Evolutionary conservation across 164 flowering plant species (phyloP), one percentile per base, ranked within the genome.

Genomic region (Echeveria elegans): DNA sequence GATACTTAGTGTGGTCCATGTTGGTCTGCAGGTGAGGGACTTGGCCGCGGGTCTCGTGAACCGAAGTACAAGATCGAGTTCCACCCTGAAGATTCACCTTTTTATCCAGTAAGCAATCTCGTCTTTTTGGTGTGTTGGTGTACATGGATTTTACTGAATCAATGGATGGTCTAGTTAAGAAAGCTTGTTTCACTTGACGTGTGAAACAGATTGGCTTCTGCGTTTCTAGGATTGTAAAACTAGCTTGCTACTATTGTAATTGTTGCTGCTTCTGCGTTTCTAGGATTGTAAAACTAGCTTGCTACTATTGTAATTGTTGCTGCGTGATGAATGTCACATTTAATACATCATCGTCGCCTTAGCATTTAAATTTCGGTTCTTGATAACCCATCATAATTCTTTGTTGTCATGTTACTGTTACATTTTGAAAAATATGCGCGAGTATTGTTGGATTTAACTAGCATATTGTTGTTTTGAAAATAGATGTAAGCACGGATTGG

Each of bases 61-160:
- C 90, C 93, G 18, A 90, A 90, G 59, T 92, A 82, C 78, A 78
- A 72, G 72, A 87, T 92, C 72, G 86, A 86, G 48, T 90, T 84
- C 71, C 93, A 82, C 71, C 62, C 86, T n/a, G 82, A 79, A 64
- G 92, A 86, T 58, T 80, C 85, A 7, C 98, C 96, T 14, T 92
- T 72, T 74, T 81, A 74, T 72, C 96, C 98, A 43, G 98, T 92
- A 74, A 83, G 96, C 74, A 50, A 63, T 16, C 23, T 47, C 66
- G 0, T 23, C 24, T 18, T 34, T 37, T n/a, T 32, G 36, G 16
- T 32, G 31, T 3, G 37, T 34, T 7, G 7, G 37, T 29, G 31
- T 21, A 15, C 7, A 16, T 2, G 26, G 2, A 36, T 52, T 26
- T 21, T 18, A 24, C 2, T 36, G 34, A 21, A 12, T 21, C 23